Conservation (phyloP, 495 filamentous ascomycete species). For the Podospora didyma region DNA sequence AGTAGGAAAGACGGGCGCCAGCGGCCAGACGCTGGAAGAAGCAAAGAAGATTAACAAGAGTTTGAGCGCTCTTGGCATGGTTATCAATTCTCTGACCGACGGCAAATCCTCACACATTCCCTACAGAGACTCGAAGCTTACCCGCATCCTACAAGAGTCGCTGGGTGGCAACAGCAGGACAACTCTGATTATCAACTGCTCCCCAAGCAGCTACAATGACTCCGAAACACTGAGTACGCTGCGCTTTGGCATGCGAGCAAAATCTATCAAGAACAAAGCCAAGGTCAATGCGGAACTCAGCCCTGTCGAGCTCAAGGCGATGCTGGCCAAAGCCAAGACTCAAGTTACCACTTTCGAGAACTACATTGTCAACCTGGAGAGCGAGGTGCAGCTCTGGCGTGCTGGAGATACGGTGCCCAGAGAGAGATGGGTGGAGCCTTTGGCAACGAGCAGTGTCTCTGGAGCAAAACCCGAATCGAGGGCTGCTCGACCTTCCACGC, state of each 20-base stretch:
- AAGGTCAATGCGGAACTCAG: slow-evolving; percentile 99
- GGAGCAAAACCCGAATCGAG: slow-evolving; percentile 57
- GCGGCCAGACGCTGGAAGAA: slow-evolving; percentile 94
- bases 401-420: slow-evolving; percentile 83
- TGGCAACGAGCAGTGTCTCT: slow-evolving; percentile 62
- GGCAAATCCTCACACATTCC: slow-evolving; percentile 97
- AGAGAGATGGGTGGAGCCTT: slow-evolving; percentile 56
- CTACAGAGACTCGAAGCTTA: slow-evolving; percentile 97
- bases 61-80: slow-evolving; percentile 95
- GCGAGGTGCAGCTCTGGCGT: slow-evolving; percentile 82
- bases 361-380: slow-evolving; percentile 80
- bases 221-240: slow-evolving; percentile 90
- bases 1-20: slow-evolving; percentile 96
- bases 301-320: slow-evolving; percentile 85
- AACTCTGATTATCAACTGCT: slow-evolving; percentile 97
- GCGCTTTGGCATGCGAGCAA: slow-evolving; percentile 92
- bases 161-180: slow-evolving; percentile 96
- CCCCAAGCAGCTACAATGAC: slow-evolving; percentile 97
- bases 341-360: slow-evolving; percentile 84
- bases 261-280: slow-evolving; percentile 99
- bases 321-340: slow-evolving; percentile 85
- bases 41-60: slow-evolving; percentile 99
- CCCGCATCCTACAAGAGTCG: slow-evolving; percentile 92
- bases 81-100: slow-evolving; percentile 96
- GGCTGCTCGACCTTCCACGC: slow-evolving; percentile 69